phyloP scores from a whole-genome alignment of 1,284 basidiomycete species.

The Malassezia dermatis region DNA sequence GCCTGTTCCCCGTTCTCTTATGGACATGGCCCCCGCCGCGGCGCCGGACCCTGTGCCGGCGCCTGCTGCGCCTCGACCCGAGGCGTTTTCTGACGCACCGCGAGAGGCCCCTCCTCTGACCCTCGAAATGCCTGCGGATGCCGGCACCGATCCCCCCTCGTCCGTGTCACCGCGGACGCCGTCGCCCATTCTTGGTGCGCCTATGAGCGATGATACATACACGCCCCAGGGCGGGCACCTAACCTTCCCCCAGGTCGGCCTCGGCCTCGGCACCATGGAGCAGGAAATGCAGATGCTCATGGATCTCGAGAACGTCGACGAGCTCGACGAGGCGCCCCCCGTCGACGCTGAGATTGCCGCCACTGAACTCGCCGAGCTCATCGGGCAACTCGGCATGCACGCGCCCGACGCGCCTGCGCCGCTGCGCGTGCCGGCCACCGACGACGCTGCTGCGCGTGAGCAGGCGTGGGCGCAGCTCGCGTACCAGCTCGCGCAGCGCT shows the following conservation, averaged over 20 bases:
- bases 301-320: constrained; percentile 20
- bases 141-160: background rate
- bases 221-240: constrained; percentile 23
- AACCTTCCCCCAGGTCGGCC: constrained; percentile 30
- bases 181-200: constrained; percentile 33
- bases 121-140: background rate
- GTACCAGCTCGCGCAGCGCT: background rate
- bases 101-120: background rate
- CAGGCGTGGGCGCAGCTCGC: background rate
- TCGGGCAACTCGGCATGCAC: constrained; percentile 2
- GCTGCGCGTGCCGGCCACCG: background rate
- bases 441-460: background rate
- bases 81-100: background rate
- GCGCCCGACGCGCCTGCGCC: background rate
- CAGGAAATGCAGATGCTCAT: constrained; percentile 36
- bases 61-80: no score
- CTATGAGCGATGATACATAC: background rate
- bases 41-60: background rate
- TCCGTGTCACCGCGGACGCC: constrained; percentile 26
- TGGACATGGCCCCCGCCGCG: background rate
- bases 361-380: constrained; percentile 19
- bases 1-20: no score
- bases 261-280: constrained; percentile 32
- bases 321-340: background rate
- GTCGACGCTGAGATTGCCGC: constrained; percentile 8